These are phyloP conservation scores for Aureobasidium sp. DNA, from an alignment of 2,329 filamentous ascomycete genomes.

Conservation along the genomic window DNA sequence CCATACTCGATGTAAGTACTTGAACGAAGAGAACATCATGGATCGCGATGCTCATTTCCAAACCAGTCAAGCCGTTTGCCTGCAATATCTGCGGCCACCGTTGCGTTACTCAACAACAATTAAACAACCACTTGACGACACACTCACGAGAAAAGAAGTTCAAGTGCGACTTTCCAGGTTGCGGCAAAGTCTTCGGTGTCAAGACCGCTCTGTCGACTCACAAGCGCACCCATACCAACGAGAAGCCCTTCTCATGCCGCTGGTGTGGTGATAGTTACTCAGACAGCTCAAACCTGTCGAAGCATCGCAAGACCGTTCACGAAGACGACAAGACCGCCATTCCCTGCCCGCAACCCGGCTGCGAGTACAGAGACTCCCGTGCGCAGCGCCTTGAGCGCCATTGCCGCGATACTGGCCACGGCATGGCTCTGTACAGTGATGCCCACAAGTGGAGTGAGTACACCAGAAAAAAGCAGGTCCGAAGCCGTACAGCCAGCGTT, in stretches of 20 bases:
- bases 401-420: constrained; percentile 12
- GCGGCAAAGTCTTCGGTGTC: constrained; percentile 56
- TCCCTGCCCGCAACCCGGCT: neutral
- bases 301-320: constrained; percentile 21
- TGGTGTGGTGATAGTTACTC: constrained; percentile 30
- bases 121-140: constrained; percentile 59
- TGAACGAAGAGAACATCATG: too few species aligned
- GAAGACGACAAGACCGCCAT: constrained; percentile 13
- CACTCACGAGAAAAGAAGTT: constrained; percentile 61
- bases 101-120: constrained; percentile 61
- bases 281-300: constrained; percentile 29
- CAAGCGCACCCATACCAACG: constrained; percentile 57
- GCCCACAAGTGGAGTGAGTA: constrained; percentile 11
- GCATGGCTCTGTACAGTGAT: neutral
- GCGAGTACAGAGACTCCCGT: constrained; percentile 7
- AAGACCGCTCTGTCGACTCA: constrained; percentile 65
- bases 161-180: constrained; percentile 43
- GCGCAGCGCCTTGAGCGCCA: constrained; percentile 7
- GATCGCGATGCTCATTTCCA: neutral
- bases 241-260: constrained; percentile 40
- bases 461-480: constrained; percentile 2
- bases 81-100: constrained; percentile 33
- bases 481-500: constrained; percentile 9
- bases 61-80: constrained; percentile 32
- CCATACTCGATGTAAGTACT: constrained; percentile 45